Evolutionary conservation across 805 yeast genomes (phyloP), one percentile per base, ranked within the genome.

Genomic region (Candida sanyiensis): DNA sequence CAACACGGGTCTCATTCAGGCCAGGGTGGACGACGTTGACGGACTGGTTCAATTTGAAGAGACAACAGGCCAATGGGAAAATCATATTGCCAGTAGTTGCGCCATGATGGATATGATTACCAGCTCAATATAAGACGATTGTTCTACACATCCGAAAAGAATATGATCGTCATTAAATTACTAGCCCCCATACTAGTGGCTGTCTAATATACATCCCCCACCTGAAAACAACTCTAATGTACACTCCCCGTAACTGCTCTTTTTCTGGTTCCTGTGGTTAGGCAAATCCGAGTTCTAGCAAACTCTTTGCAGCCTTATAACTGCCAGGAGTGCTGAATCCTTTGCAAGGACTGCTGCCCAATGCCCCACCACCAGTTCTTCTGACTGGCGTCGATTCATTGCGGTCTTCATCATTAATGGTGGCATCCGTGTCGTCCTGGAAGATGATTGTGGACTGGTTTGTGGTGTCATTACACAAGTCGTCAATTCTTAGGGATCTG

Each of bases 291-390:
- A 69, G 40, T 43, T 67, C 72, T 21, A 69, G 42, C 38, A 69
- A 47, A 18, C 70, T 67, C 38, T 63, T 59, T 9, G 74, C 74
- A 21, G 73, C 74, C 26, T 72, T 73, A 39, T 67, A 68, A 1
- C 72, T 66, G 4, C 70, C 66, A 7, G 74, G 73, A 3, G 73
- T 69, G 4, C 70, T 59, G 43, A 64, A 46, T 9, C 28, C 24
- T 26, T 35, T 35, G 11, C 37, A 35, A 18, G 43, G 43, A 35
- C 43, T 39, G 22, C 43, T 39, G n/a, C 43, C 43, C 12, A 39
- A 16, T 5, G 21, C 16, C 19, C 23, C 21, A 13, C 26, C 29
- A 7, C 26, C 33, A n/a, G 35, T 31, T 26, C 31, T 31, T 32
- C 37, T 39, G 5, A 39, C 25, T 6, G 43, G 43, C 8, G 43